Conservation (phyloP, 805 yeast species). For the Lachancea quebecensis region DNA sequence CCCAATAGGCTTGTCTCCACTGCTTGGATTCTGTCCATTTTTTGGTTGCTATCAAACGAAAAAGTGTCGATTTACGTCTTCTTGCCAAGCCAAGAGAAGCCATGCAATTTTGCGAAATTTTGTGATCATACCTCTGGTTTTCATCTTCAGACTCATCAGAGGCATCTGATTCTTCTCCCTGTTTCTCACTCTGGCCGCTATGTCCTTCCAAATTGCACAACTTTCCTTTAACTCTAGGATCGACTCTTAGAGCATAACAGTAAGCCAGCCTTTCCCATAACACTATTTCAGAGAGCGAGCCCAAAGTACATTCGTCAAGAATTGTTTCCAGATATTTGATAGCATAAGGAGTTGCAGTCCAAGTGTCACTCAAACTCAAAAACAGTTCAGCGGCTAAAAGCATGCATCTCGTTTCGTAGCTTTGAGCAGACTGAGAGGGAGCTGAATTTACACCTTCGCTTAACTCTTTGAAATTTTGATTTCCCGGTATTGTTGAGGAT, state of each 20-base stretch:
- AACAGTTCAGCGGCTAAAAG: constrained; percentile 67
- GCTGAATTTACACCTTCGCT: neutral
- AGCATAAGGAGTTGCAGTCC: constrained; percentile 39
- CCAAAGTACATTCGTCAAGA: constrained; percentile 40
- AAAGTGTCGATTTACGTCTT: constrained; percentile 65
- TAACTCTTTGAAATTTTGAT: neutral
- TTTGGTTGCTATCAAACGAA: constrained; percentile 67
- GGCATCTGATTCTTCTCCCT: constrained; percentile 4
- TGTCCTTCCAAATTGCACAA: neutral
- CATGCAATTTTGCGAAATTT: constrained; percentile 33
- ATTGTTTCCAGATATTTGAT: constrained; percentile 40
- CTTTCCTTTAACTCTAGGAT: constrained; percentile 29
- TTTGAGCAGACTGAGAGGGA: constrained; percentile 15
- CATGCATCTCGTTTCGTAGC: constrained; percentile 64
- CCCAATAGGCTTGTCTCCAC: constrained; percentile 30
- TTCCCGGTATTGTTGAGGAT: neutral
- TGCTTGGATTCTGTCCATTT: constrained; percentile 49
- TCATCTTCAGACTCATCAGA: constrained; percentile 5
- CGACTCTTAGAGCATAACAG: constrained; percentile 41
- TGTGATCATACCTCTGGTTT: constrained; percentile 14
- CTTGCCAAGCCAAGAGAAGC: constrained; percentile 51
- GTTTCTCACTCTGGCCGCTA: neutral
- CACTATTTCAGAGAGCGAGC: constrained; percentile 41
- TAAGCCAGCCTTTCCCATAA: constrained; percentile 48
- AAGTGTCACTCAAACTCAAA: constrained; percentile 35